A percentile compares a stretch with the other conserved stretches of the same genome.
Conservation (phyloP, 2,329 filamentous ascomycete genomes). For the Fusarium sp. region DNA sequence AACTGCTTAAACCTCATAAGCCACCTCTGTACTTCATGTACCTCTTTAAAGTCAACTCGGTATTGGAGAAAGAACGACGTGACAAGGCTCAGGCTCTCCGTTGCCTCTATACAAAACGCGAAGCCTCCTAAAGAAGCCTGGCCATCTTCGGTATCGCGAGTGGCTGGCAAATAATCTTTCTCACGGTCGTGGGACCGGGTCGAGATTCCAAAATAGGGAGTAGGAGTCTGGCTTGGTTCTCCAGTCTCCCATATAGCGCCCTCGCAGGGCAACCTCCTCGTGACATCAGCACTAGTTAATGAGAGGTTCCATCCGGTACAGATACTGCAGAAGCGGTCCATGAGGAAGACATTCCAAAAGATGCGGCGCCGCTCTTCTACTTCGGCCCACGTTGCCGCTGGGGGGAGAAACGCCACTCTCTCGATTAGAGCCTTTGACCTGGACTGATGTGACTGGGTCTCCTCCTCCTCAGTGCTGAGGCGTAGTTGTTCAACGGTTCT, state of each 20-base stretch:
- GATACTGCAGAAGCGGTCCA: constrained; percentile 55
- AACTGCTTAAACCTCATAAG: constrained; percentile 58
- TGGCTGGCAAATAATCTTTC: constrained; percentile 21
- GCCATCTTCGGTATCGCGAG: constrained; percentile 8
- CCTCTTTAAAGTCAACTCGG: constrained; percentile 50
- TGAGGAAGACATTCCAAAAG: constrained; percentile 55
- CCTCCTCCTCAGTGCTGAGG: constrained; percentile 50
- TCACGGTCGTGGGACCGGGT: constrained; percentile 43
- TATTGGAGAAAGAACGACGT: constrained; percentile 57
- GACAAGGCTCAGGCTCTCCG: constrained; percentile 55
- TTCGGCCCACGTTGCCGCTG: constrained; percentile 49
- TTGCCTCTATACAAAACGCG: constrained; percentile 58
- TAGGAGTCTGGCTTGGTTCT: constrained; percentile 49
- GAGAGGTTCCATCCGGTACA: constrained; percentile 49
- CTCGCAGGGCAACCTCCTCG: constrained; percentile 52
- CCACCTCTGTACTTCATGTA: constrained; percentile 53
- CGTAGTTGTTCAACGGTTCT: constrained; percentile 53
- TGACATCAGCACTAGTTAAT: constrained; percentile 51
- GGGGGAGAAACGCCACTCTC: constrained; percentile 45
- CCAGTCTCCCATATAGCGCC: constrained; percentile 52
- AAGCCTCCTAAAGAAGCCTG: constrained; percentile 51
- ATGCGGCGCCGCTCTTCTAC: constrained; percentile 53
- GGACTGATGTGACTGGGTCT: constrained; percentile 23
- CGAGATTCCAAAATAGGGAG: constrained; percentile 55
- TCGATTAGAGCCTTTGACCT: constrained; percentile 47